A percentile compares a stretch with the other conserved stretches of the same genome.
Evolutionary conservation across 1,139 yeast genomes (phyloP).

Genomic region (Hansenula lynferdii): DNA sequence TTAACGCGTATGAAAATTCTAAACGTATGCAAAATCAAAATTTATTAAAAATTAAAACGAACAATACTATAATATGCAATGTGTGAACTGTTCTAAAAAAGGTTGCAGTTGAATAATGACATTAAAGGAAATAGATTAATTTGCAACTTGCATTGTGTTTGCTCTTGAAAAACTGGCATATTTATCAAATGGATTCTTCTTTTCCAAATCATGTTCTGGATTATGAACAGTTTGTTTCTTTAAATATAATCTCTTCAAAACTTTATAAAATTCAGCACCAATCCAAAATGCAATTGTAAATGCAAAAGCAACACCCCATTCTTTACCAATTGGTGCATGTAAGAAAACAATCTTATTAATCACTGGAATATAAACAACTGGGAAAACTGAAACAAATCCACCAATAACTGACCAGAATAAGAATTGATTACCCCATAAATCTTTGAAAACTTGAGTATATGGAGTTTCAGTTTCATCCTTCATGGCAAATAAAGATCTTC

Average conservation of each 20-base stretch:
- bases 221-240: constrained; percentile 41
- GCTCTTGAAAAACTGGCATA: constrained; percentile 54
- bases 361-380: constrained; percentile 84
- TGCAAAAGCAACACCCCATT: constrained; percentile 79
- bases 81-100: no score
- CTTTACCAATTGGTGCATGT: constrained; percentile 71
- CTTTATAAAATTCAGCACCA: constrained; percentile 67
- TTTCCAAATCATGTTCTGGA: constrained; percentile 63
- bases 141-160: constrained; percentile 13
- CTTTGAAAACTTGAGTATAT: constrained; percentile 54
- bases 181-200: constrained; percentile 56
- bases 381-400: constrained; percentile 73
- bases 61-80: background rate
- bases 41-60: no score
- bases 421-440: constrained; percentile 72
- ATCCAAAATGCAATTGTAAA: constrained; percentile 54
- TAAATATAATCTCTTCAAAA: constrained; percentile 53
- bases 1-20: no score
- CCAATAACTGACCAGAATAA: constrained; percentile 78
- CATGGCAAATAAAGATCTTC: constrained; percentile 72
- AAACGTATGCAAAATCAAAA: no score
- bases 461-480: constrained; percentile 61
- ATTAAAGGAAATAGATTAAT: background rate
- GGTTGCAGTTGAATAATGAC: no score
- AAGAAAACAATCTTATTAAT: constrained; percentile 74